Base-by-base conservation (phyloP, 768 basidiomycete genomes). In the Pholiota molesta region DNA sequence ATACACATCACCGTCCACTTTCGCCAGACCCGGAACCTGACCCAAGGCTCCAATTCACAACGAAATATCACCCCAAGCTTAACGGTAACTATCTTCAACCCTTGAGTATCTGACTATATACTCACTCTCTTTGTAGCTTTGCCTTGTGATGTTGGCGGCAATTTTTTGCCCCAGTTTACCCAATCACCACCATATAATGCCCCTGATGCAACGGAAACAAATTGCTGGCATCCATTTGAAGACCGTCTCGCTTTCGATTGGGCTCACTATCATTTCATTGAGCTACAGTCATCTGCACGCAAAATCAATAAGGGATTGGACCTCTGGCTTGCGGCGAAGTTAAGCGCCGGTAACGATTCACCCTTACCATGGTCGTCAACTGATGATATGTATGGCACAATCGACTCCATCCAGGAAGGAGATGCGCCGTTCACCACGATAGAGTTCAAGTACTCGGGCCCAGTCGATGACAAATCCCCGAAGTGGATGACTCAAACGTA, bases 211-310 rank as follows among this genome's bases (percentile, higher is more conserved):
- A 31, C 29, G 19, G 29, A 54, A 17, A 31, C 2, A 13, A 54
- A 54, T 35, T 11, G 13, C 14, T 54, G 8, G 3, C 53, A 54
- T 37, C 66, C 66, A 7, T 69, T 69, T 56, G 55, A 58, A 5
- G 55, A 64, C 26, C 29, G 66, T 29, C 52, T 60, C 10, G 55
- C 56, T 6, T 68, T 71, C 45, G 67, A 71, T 29, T 70, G 65
- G 63, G 70, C 69, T 0, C 49, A 70, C 31, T 67, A 68, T 26
- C 63, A 69, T 57, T 72, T 65, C 33, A 59, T 66, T 0, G 60
- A 68, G 21, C 47, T 64, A 0, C 66, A 72, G 45, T 55, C 64
- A 19, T 68, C 71, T 0, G 62, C 29, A 9, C 29, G n/a, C 1
- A n/a, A n/a, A n/a, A n/a, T n/a, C n/a, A n/a, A n/a, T n/a, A n/a